Base-by-base conservation (phyloP, 148 eudicot genomes). In the Spergularia bocconei region DNA sequence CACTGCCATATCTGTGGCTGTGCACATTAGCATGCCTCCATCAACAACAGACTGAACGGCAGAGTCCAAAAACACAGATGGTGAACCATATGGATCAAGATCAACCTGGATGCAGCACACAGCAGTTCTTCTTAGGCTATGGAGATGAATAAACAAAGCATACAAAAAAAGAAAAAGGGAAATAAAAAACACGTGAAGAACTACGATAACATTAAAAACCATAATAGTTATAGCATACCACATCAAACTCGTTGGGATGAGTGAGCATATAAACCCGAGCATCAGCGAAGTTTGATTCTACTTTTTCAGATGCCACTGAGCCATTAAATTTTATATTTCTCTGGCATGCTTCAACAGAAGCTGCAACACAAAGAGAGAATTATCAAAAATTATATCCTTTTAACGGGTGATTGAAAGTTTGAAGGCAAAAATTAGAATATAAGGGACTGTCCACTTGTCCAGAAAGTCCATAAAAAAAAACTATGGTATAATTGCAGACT, bases 51-150 rank as follows among this genome's bases (percentile, higher is more conserved):
- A 92, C 78, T 96, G 99, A 79, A 96, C 84, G 23, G 98, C 95
- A 64, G 99, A 96, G 82, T 96, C 99, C 77, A 96, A 82, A 84
- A 96, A 92, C 25, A 89, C 87, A 44, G 99, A 92, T n/a, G 99
- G 98, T 48, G 99, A 82, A 78, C 99, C 99, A 83, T 96, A 96
- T 52, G 99, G 99, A 82, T 96, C 99, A 81, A 96, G 98, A 86
- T 96, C 99, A 88, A 96, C 98, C 99, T 96, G 83, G 77, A 77
- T 61, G 53, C 29, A 80, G 75, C 48, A 55, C 39, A 58, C 12
- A 38, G 11, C 16, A 19, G 33, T 17, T 4, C 54, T 53, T 39
- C 65, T 69, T 56, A 56, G 1, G 17, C 20, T 16, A 63, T 62
- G 21, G 9, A 71, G 61, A 13, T 60, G 15, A 41, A 13, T 67